Conservation (phyloP, 805 yeast species). For the Cyberlindnera maritima region DNA sequence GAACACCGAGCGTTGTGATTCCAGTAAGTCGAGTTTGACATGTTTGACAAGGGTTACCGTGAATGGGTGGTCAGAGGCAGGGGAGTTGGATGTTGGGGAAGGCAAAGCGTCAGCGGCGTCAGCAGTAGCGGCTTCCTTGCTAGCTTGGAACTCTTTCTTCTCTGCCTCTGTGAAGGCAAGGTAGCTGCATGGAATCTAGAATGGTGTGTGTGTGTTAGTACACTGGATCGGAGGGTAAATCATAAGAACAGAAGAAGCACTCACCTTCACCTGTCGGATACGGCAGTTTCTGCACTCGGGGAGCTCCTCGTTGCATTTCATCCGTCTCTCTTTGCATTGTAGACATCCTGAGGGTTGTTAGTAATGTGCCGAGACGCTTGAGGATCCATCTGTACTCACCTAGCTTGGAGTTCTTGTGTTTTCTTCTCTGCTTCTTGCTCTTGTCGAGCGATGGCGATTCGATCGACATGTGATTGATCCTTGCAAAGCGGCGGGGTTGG, state of each 20-base stretch:
- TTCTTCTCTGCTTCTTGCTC: slow-evolving; percentile 21
- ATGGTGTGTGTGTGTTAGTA: neutral
- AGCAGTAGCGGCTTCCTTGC: slow-evolving; percentile 1
- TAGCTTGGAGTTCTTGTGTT: slow-evolving; percentile 31
- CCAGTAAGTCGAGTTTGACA: neutral
- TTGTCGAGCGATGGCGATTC: slow-evolving; percentile 6
- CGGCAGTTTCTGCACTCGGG: slow-evolving; percentile 47
- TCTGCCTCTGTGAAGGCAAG: slow-evolving; percentile 22
- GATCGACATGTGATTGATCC: neutral
- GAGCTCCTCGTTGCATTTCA: slow-evolving; percentile 49
- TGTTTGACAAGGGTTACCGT: slow-evolving; percentile 15
- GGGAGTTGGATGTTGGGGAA: slow-evolving; percentile 8
- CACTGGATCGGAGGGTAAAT: neutral
- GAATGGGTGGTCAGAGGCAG: neutral
- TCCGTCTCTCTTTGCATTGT: slow-evolving; percentile 49
- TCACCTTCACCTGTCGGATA: slow-evolving; percentile 25
- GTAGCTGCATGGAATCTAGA: slow-evolving; percentile 26
- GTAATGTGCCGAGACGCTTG: neutral
- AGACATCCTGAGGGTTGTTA: slow-evolving; percentile 39
- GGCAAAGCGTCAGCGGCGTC: neutral
- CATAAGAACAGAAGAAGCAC: neutral
- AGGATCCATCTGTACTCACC: slow-evolving; percentile 19
- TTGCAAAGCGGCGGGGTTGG: neutral
- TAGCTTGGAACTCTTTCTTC: slow-evolving; percentile 19
- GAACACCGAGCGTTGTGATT: slow-evolving; percentile 16